Conservation (phyloP, 2,329 filamentous ascomycete genomes). For the Trichoderma sp. region DNA sequence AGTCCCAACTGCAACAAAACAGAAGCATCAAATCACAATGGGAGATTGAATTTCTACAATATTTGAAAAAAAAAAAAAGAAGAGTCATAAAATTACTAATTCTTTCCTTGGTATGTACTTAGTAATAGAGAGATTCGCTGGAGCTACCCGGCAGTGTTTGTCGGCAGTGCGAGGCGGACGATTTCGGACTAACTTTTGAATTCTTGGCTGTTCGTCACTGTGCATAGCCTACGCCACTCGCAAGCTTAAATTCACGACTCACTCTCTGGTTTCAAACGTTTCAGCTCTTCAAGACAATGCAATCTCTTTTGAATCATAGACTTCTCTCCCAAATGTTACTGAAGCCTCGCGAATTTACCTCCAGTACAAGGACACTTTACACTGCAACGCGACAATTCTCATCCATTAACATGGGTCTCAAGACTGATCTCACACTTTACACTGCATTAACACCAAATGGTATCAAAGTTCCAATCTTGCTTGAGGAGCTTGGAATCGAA, state of each 20-base stretch:
- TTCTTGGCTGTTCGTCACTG: not conserved
- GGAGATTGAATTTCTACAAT: not conserved
- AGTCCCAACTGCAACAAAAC: not conserved
- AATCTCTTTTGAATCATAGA: not conserved
- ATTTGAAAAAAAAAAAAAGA: not conserved
- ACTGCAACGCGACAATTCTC: not conserved
- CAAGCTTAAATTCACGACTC: not conserved
- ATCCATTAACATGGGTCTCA: not conserved
- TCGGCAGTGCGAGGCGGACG: not conserved
- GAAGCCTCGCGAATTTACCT: not conserved
- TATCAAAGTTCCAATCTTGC: not conserved
- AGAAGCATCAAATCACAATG: not conserved
- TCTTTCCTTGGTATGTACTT: not conserved
- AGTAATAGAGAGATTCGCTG: not conserved
- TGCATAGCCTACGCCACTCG: not conserved
- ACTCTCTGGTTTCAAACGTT: not conserved
- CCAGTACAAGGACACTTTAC: not conserved
- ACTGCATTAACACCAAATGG: not conserved
- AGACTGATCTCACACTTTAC: conserved; percentile 3
- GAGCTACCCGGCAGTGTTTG: not conserved
- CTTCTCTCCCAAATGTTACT: not conserved
- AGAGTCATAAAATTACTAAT: not conserved
- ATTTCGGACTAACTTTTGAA: not conserved
- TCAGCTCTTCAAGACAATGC: not conserved
- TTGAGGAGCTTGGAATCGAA: not conserved